These are phyloP conservation scores for Ogataea dorogensis DNA, from an alignment of 805 yeast species.

Conservation along the genomic window DNA sequence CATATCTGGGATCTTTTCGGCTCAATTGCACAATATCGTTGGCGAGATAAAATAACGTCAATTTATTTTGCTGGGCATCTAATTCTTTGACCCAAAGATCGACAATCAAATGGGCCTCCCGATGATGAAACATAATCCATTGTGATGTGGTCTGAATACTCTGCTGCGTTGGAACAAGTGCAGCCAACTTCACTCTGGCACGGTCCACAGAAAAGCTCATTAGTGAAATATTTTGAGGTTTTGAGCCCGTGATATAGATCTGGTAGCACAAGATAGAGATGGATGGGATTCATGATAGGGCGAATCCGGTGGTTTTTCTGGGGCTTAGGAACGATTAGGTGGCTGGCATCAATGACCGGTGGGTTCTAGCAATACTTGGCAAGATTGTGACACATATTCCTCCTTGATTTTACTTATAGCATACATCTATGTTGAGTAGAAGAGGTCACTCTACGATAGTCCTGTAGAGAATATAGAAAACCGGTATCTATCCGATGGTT, in stretches of 20 bases:
- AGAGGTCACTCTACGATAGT: too few relatives aligned
- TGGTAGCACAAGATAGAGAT: not conserved
- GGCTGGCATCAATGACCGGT: too few relatives aligned
- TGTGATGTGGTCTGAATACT: constrained; percentile 73
- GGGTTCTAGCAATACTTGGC: too few relatives aligned
- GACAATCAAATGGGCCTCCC: constrained; percentile 54
- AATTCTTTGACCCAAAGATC: constrained; percentile 44
- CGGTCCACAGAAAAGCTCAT: constrained; percentile 54
- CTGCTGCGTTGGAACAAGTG: constrained; percentile 61
- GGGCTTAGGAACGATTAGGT: too few relatives aligned
- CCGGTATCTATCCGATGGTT: too few relatives aligned
- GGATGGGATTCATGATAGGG: too few relatives aligned
- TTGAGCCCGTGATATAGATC: constrained; percentile 2
- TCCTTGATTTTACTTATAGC: too few relatives aligned
- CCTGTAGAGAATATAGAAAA: too few relatives aligned
- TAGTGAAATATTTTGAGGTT: constrained; percentile 7
- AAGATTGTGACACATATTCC: too few relatives aligned
- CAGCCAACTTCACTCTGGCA: constrained; percentile 45
- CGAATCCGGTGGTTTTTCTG: too few relatives aligned
- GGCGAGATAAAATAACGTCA: constrained; percentile 65
- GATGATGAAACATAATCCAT: constrained; percentile 66
- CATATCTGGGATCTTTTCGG: constrained; percentile 52
- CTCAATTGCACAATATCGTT: constrained; percentile 84
- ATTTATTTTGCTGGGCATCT: constrained; percentile 33
- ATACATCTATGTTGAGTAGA: too few relatives aligned